phyloP scores from a whole-genome alignment of 2,329 filamentous ascomycete species.

The Hypoxylon sp. region DNA sequence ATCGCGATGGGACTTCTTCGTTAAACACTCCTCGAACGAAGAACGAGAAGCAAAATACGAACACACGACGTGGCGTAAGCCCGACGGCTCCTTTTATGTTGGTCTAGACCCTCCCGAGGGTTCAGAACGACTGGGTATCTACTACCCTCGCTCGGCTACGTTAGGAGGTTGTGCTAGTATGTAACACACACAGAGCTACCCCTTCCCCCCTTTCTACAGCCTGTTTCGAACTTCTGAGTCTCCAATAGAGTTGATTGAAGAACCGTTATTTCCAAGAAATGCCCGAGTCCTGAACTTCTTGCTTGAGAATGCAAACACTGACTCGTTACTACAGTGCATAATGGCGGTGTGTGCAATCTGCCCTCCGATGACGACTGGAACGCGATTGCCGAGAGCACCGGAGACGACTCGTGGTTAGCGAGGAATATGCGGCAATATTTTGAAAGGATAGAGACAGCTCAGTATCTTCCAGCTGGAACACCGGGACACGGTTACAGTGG shows the following conservation, averaged over 20 bases:
- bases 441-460: slow-evolving; percentile 51
- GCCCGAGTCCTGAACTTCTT: not conserved
- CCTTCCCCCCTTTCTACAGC: not conserved
- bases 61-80: slow-evolving; percentile 52
- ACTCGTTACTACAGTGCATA: slow-evolving; percentile 47
- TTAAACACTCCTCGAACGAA: slow-evolving; percentile 69
- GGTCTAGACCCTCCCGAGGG: slow-evolving; percentile 54
- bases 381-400: slow-evolving; percentile 51
- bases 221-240: not conserved
- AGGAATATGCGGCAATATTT: slow-evolving; percentile 51
- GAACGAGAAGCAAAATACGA: slow-evolving; percentile 62
- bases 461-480: slow-evolving; percentile 48
- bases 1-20: slow-evolving; percentile 69
- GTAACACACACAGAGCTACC: not conserved
- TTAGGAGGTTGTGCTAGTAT: slow-evolving; percentile 55
- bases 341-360: slow-evolving; percentile 51
- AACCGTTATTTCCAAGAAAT: not conserved
- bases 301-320: not conserved
- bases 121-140: slow-evolving; percentile 53
- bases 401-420: slow-evolving; percentile 51
- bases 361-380: slow-evolving; percentile 54
- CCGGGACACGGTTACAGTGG: slow-evolving; percentile 52
- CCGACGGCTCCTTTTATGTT: slow-evolving; percentile 54
- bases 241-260: not conserved
- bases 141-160: slow-evolving; percentile 56